Base-by-base conservation (phyloP, 129 eudicot species). In the Pseudognaphalium luteoalbum region DNA sequence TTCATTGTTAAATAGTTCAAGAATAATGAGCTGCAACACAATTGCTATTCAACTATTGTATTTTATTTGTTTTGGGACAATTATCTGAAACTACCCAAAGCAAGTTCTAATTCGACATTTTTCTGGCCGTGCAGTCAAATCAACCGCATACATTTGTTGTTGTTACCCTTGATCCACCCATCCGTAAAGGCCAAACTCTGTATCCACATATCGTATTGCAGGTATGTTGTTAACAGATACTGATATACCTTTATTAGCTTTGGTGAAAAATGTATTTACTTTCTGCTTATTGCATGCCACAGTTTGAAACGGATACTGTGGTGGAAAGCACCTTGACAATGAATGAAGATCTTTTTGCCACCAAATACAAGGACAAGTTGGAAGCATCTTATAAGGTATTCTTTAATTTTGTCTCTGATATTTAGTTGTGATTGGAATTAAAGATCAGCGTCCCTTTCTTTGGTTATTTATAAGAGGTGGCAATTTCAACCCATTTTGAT, bases 181-280 rank as follows among this genome's bases (percentile, higher is more conserved):
- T 93, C 76, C 92, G 96, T 76, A 93, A 93, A 76, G 98, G 98
- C 64, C 98, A 93, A 87, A 93, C 98, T 14, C 64, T 93, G 80
- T 93, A 93, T 82, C 98, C 98, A 41, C 98, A 93, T 72, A 93
- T 93, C 37, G 97, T 93, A 67, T 81, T 93, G 88, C 98, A 93
- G 97, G 98, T 93, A 66, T 66, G 74, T 74, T 74, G 71, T 50
- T 67, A 8, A 58, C 5, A 19, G 74, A 73, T 79, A 39, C 58
- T 17, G 44, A 58, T 74, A 37, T 66, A 76, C 56, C 54, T 58
- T 67, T 9, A 68, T 33, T 32, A 30, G 30, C 20, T 73, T 42
- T 67, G 14, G 34, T 22, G 47, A 80, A 72, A 59, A 58, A 6
- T 42, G 21, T 73, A 19, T 74, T 74, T 41, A 47, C 35, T 11